Evolutionary conservation across 2,329 filamentous ascomycete genomes (phyloP), one percentile per base, ranked within the genome.

Genomic region (Colletotrichum tropicale): DNA sequence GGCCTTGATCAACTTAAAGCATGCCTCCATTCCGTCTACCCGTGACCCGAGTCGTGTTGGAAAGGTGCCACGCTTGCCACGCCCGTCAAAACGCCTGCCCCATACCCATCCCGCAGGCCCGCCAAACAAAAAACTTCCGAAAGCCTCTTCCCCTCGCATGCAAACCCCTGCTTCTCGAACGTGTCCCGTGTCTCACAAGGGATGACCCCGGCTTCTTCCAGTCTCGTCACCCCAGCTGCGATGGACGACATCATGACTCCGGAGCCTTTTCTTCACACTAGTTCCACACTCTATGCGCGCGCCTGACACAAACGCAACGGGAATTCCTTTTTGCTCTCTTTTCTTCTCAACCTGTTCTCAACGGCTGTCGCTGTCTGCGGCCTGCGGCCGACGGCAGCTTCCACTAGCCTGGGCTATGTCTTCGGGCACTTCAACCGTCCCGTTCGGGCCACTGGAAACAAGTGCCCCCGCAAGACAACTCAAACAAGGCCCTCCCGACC

Each of bases 391-490:
- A 21, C 55, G 66, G 21, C 56, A 30, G 13, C 21, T 52, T 69
- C 32, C 28, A 66, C 12, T 43, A 28, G 13, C 21, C 21, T 52
- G 43, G 10, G 8, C 8, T 60, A 7, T 61, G 30, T 38, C 62
- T 56, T 66, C 61, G 62, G 69, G 13, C 56, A 52, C 9, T 38
- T 71, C 26, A 56, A 70, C 15, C 68, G n/a, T 30, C 48, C 28
- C 58, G 43, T 68, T 36, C 65, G 66, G 56, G 48, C 65, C 48
- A 52, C 71, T 69, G 65, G 58, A 74, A 74, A 76, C 70, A 69
- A 38, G 8, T 13, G 9, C 16, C 43, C n/a, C 43, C 43, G 43
- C 43, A 52, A 21, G 10, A 5, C 43, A 52, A 52, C 43, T 52
- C 12, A 52, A 52, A 52, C 28, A 32, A 64, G 58, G 38, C 38